Evolutionary conservation across 352 stramenopile genomes (phyloP).

Genomic region (Albugo candida): DNA sequence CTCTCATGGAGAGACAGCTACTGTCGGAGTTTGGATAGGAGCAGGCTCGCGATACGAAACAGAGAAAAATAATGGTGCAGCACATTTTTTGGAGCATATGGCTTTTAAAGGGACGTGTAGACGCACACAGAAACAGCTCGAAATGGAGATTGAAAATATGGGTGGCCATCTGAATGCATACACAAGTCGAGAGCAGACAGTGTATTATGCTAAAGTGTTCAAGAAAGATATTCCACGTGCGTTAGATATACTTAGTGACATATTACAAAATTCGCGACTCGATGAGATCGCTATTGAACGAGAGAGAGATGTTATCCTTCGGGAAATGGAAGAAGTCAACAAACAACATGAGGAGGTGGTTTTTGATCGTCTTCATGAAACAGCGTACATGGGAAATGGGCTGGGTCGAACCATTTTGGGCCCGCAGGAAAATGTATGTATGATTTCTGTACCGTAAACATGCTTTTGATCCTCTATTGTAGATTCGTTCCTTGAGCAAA

Average conservation of each 20-base stretch:
- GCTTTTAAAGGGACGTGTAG: constrained; percentile 98
- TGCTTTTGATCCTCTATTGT: not conserved
- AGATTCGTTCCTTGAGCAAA: constrained; percentile 84
- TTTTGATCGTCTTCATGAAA: constrained; percentile 98
- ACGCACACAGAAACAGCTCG: constrained; percentile 94
- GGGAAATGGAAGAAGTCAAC: constrained; percentile 99
- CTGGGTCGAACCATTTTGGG: constrained; percentile 98
- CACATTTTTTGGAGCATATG: constrained; percentile 99
- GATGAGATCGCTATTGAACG: constrained; percentile 90
- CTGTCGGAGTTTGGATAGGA: constrained; percentile 95
- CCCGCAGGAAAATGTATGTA: constrained; percentile 93
- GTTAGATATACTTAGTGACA: constrained; percentile 98
- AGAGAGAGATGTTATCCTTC: constrained; percentile 97
- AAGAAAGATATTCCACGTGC: constrained; percentile 95
- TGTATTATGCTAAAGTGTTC: constrained; percentile 99
- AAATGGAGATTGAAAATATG: constrained; percentile 99
- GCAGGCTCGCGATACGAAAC: constrained; percentile 97
- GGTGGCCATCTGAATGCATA: constrained; percentile 99
- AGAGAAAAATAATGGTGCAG: constrained; percentile 94
- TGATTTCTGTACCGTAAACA: not conserved
- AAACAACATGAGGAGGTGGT: constrained; percentile 97
- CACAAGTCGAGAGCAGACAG: constrained; percentile 98
- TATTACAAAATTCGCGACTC: constrained; percentile 96
- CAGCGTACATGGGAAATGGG: constrained; percentile 93
- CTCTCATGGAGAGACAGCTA: constrained; percentile 94